Percentiles rank a stretch among this genome's conserved stretches.
phyloP scores from a whole-genome alignment of 1,139 yeast species.

The Suzukiozyma palmioleophila region DNA sequence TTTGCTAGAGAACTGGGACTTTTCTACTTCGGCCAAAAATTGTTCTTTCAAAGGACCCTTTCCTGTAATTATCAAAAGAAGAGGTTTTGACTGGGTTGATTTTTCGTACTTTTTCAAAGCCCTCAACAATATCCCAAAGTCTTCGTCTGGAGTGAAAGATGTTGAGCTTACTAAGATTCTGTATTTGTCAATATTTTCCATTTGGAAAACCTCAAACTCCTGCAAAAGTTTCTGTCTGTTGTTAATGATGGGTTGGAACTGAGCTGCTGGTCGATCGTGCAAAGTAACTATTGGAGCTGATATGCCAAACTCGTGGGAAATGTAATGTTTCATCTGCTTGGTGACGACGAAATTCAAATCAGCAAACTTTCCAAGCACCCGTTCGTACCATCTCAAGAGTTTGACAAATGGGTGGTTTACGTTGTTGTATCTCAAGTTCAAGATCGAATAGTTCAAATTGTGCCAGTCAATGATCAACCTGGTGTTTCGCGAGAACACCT shows the following conservation, averaged over 20 bases:
- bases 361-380: constrained; percentile 52
- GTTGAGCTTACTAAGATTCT: constrained; percentile 79
- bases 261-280: constrained; percentile 73
- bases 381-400: constrained; percentile 55
- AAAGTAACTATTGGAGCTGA: constrained; percentile 38
- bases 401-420: constrained; percentile 59
- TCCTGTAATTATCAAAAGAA: constrained; percentile 80
- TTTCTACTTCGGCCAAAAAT: constrained; percentile 43
- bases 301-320: constrained; percentile 53
- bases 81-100: constrained; percentile 34
- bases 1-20: constrained; percentile 38
- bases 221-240: constrained; percentile 9
- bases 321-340: constrained; percentile 59
- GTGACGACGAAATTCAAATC: constrained; percentile 77
- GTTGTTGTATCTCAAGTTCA: constrained; percentile 59
- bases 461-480: constrained; percentile 91
- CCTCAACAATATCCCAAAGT: constrained; percentile 62
- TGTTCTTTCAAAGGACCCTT: constrained; percentile 76
- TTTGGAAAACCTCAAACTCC: constrained; percentile 30
- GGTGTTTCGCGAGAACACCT: constrained; percentile 53
- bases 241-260: constrained; percentile 48
- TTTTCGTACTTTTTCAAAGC: constrained; percentile 62
- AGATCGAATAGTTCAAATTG: constrained; percentile 81
- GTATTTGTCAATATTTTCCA: constrained; percentile 33
- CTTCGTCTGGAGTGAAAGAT: constrained; percentile 95